Conservation (phyloP, 2,329 filamentous ascomycete genomes). For the Podosphaera xanthii region DNA sequence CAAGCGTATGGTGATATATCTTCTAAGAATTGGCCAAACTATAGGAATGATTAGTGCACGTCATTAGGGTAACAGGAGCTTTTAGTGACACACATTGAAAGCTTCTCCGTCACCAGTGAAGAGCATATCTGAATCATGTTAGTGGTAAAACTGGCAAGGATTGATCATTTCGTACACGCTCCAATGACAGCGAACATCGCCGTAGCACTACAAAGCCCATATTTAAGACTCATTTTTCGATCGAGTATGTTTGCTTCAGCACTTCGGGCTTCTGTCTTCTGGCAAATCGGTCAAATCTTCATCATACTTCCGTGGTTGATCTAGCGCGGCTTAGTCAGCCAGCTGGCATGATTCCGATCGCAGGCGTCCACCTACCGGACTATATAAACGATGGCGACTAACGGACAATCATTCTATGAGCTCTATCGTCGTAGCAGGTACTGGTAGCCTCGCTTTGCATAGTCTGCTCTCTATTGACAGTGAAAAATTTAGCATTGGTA, state of each 20-base stretch:
- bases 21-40: conserved; percentile 87
- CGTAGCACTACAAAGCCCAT: conserved; percentile 45
- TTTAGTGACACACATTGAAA: conserved; percentile 50
- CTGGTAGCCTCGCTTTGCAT: conserved; percentile 17
- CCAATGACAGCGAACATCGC: conserved; percentile 50
- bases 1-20: conserved; percentile 83
- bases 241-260: not conserved
- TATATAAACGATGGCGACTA: conserved; percentile 23
- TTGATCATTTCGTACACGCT: conserved; percentile 40
- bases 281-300: not conserved
- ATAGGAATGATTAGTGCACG: conserved; percentile 14
- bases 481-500: conserved; percentile 48
- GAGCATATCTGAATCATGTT: conserved; percentile 59
- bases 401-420: conserved; percentile 54
- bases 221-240: conserved; percentile 44
- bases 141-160: conserved; percentile 6
- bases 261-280: conserved; percentile 1
- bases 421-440: conserved; percentile 98
- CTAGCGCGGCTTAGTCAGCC: conserved; percentile 1
- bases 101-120: conserved; percentile 89
- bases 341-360: not conserved
- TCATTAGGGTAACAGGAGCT: not conserved
- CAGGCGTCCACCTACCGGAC: conserved; percentile 4
- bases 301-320: not conserved
- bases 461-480: conserved; percentile 14